Conservation (phyloP, 768 basidiomycete species). For the Amanita polypyramis region DNA sequence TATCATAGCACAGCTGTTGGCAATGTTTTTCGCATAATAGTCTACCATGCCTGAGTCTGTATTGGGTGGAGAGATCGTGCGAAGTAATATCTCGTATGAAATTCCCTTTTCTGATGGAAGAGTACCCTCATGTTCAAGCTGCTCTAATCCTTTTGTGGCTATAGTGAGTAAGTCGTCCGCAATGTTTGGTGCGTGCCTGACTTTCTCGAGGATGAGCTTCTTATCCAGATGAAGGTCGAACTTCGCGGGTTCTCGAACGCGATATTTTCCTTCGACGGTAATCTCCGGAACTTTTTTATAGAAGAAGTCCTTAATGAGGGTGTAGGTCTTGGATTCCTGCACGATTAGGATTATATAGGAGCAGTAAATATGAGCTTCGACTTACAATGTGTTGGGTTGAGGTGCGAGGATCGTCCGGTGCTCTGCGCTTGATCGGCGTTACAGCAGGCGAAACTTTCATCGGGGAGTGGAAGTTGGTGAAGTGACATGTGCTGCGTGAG, state of each 20-base stretch:
- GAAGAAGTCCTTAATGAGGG: background rate
- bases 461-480: too few relatives aligned
- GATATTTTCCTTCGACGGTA: background rate
- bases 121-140: background rate
- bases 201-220: background rate
- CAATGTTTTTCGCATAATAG: background rate
- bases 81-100: background rate
- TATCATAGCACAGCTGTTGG: background rate
- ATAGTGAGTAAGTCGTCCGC: background rate
- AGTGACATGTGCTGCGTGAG: too few relatives aligned
- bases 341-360: background rate
- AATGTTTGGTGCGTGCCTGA: background rate
- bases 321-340: background rate
- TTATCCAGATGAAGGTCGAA: background rate
- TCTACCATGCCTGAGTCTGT: background rate
- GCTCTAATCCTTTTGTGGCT: background rate
- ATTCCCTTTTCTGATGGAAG: background rate
- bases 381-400: background rate
- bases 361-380: background rate
- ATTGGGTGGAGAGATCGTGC: background rate
- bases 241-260: background rate
- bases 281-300: background rate
- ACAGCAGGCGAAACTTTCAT: too few relatives aligned
- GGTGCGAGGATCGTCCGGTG: too few relatives aligned
- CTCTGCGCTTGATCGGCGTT: too few relatives aligned